These are phyloP conservation scores for Fusarium avenaceum DNA, from an alignment of 2,329 filamentous ascomycete species.

Conservation along the genomic window DNA sequence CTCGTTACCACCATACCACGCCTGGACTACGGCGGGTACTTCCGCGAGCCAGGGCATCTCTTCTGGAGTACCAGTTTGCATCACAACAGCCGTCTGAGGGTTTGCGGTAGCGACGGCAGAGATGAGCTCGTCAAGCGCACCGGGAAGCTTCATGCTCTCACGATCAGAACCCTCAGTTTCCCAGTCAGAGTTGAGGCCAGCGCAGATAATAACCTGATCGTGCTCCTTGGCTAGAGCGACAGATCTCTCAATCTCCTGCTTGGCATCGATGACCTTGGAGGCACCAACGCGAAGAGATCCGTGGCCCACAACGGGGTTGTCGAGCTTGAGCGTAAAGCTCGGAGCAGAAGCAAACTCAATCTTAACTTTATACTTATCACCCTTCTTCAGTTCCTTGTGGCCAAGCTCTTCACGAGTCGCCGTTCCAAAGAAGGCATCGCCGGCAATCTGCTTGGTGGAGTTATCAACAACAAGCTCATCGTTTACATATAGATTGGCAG, in stretches of 20 bases:
- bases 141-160: conserved; percentile 82
- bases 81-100: conserved; percentile 77
- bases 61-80: conserved; percentile 82
- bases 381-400: conserved; percentile 68
- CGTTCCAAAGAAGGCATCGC: conserved; percentile 74
- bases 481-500: conserved; percentile 74
- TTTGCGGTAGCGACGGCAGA: conserved; percentile 74
- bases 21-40: conserved; percentile 74
- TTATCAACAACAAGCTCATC: conserved; percentile 75
- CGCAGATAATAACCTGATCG: conserved; percentile 83
- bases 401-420: conserved; percentile 75
- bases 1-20: conserved; percentile 91
- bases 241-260: conserved; percentile 74
- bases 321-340: conserved; percentile 66
- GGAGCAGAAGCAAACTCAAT: conserved; percentile 72
- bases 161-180: conserved; percentile 85
- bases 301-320: conserved; percentile 66
- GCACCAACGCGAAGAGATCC: conserved; percentile 75
- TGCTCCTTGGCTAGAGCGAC: conserved; percentile 76
- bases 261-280: conserved; percentile 68
- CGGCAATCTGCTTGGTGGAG: conserved; percentile 71
- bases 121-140: conserved; percentile 78
- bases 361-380: conserved; percentile 69
- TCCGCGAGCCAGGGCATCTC: conserved; percentile 76
- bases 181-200: conserved; percentile 84